These are phyloP conservation scores for Ceratobasidium sp. DNA, from an alignment of 1,284 basidiomycete genomes.

Conservation along the genomic window DNA sequence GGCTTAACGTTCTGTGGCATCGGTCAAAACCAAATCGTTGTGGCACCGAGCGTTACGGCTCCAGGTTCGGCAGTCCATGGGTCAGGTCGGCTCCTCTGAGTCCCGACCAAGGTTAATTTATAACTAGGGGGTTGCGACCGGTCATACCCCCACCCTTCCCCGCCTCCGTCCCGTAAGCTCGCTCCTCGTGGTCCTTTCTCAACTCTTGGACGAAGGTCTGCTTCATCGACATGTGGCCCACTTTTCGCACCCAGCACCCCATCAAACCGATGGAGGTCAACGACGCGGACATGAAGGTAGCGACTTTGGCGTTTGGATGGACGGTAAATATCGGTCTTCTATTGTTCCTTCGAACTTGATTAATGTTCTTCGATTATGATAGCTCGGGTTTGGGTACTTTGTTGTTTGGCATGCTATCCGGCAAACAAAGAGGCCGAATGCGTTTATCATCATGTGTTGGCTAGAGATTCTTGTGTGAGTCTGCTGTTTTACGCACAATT, in stretches of 20 bases:
- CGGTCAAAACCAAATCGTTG: neutral
- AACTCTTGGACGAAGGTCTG: no score
- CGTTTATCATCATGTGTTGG: conserved; percentile 31
- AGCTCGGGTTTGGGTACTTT: conserved; percentile 34
- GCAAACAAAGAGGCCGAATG: conserved; percentile 20
- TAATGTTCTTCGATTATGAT: neutral
- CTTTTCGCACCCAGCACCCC: conserved; percentile 28
- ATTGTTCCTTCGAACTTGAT: neutral
- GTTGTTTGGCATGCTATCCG: conserved; percentile 22
- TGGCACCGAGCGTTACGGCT: neutral
- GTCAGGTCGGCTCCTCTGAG: neutral
- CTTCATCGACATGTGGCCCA: conserved; percentile 33
- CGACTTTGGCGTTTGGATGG: conserved; percentile 31
- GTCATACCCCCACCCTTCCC: neutral
- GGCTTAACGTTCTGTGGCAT: neutral
- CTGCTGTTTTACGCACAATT: neutral
- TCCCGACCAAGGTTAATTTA: neutral
- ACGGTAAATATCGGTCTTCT: conserved; percentile 5
- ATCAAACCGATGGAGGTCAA: neutral
- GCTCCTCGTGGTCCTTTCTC: neutral
- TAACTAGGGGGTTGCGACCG: neutral
- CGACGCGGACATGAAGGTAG: conserved; percentile 28
- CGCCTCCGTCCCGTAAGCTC: no score
- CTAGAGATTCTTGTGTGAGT: conserved; percentile 28
- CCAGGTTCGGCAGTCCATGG: neutral